Evolutionary conservation across 2,329 filamentous ascomycete genomes (phyloP).

Genomic region (Hymenoscyphus infarciens): DNA sequence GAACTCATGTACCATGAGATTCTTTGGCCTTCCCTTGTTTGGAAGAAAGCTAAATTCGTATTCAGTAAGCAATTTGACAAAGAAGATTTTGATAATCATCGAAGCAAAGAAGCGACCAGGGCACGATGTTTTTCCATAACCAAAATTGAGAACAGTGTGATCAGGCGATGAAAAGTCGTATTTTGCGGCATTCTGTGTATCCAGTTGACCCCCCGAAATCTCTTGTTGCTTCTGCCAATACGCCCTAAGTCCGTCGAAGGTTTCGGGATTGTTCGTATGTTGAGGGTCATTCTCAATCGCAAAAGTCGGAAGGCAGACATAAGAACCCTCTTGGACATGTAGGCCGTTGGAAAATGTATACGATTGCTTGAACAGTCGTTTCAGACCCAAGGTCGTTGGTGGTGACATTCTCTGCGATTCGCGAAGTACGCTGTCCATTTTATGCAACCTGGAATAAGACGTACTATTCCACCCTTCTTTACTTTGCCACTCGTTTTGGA

Average conservation of each 20-base stretch:
- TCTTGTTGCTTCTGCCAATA: neutral
- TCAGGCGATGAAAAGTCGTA: neutral
- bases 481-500: neutral
- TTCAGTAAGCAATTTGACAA: neutral
- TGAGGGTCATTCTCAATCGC: neutral
- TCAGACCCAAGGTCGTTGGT: slow-evolving; percentile 1
- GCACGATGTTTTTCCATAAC: neutral
- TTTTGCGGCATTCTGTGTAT: neutral
- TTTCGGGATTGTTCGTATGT: neutral
- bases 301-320: neutral
- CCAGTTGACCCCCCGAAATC: too few species aligned
- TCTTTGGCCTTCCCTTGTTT: neutral
- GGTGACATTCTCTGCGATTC: slow-evolving; percentile 5
- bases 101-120: neutral
- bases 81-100: neutral
- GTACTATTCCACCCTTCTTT: neutral
- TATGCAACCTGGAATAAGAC: neutral
- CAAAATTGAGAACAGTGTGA: neutral
- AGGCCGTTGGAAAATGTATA: neutral
- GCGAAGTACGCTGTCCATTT: slow-evolving; percentile 6
- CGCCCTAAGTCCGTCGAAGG: neutral
- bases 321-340: neutral
- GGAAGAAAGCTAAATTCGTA: neutral
- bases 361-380: neutral
- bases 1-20: neutral